phyloP scores from a whole-genome alignment of 1,139 yeast species.

The Lodderomyces parapsilosis region DNA sequence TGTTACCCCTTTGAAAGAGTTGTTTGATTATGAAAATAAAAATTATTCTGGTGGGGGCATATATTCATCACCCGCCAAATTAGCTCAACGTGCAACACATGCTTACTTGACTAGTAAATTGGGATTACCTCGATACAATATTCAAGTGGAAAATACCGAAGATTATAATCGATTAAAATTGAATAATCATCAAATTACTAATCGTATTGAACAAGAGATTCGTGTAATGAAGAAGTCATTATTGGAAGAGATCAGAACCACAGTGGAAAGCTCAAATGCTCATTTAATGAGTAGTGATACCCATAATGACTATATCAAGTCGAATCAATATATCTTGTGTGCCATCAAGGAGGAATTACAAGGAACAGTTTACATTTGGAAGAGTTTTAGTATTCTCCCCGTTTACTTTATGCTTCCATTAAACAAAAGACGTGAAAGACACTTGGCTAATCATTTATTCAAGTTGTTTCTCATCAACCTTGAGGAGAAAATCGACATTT shows the following conservation, averaged over 20 bases:
- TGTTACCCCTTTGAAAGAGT: conserved; percentile 7
- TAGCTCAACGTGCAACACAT: conserved; percentile 6
- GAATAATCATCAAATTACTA: conserved; percentile 13
- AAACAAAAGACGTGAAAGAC: conserved; percentile 19
- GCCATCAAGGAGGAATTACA: conserved; percentile 15
- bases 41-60: conserved; percentile 1
- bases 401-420: conserved; percentile 8
- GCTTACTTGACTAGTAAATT: conserved; percentile 18
- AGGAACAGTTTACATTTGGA: conserved; percentile 9
- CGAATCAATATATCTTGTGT: conserved; percentile 31
- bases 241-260: conserved; percentile 32
- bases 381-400: conserved; percentile 11
- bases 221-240: conserved; percentile 28
- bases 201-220: conserved; percentile 33
- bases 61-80: neutral
- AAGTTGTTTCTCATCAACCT: conserved; percentile 40
- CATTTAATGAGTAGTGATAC: neutral
- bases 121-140: conserved; percentile 24
- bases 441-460: conserved; percentile 33
- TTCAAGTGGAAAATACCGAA: conserved; percentile 28
- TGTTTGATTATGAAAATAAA: conserved; percentile 6
- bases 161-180: conserved; percentile 32
- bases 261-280: conserved; percentile 20
- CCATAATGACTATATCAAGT: conserved; percentile 9
- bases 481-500: conserved; percentile 39